Evolutionary conservation across 257 asterid genomes (phyloP).

Genomic region (Nicotiana undulata): DNA sequence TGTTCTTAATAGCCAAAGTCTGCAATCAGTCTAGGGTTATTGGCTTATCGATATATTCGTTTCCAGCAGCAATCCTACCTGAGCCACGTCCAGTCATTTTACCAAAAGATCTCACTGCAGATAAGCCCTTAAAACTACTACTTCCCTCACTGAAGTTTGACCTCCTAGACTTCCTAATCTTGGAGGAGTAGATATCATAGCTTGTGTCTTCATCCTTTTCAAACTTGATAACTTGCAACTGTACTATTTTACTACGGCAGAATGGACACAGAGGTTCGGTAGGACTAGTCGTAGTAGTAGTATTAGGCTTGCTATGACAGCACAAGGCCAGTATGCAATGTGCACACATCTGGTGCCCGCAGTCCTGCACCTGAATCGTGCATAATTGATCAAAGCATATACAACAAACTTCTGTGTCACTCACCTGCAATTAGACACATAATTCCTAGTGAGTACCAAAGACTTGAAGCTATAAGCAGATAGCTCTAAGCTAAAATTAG

Average conservation of each 20-base stretch:
- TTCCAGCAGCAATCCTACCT: constrained; percentile 46
- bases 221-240: constrained; percentile 53
- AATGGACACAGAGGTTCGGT: constrained; percentile 78
- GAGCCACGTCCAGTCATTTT: constrained; percentile 69
- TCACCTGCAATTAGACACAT: constrained; percentile 33
- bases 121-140: constrained; percentile 81
- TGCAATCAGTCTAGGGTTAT: constrained; percentile 32
- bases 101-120: constrained; percentile 68
- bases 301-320: constrained; percentile 89
- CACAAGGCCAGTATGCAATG: constrained; percentile 86
- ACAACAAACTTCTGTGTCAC: constrained; percentile 77
- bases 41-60: constrained; percentile 65
- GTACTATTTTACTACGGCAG: constrained; percentile 78
- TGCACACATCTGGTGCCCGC: constrained; percentile 95
- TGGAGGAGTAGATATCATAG: constrained; percentile 45
- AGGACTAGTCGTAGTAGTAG: constrained; percentile 40
- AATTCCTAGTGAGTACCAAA: constrained; percentile 2
- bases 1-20: constrained; percentile 10
- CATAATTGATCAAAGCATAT: constrained; percentile 92
- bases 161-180: constrained; percentile 54
- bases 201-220: constrained; percentile 25
- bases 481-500: neutral
- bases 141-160: constrained; percentile 82
- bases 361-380: constrained; percentile 80
- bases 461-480: neutral